These are phyloP conservation scores for Neurospora terricola DNA, from an alignment of 495 filamentous ascomycete species.

Conservation along the genomic window DNA sequence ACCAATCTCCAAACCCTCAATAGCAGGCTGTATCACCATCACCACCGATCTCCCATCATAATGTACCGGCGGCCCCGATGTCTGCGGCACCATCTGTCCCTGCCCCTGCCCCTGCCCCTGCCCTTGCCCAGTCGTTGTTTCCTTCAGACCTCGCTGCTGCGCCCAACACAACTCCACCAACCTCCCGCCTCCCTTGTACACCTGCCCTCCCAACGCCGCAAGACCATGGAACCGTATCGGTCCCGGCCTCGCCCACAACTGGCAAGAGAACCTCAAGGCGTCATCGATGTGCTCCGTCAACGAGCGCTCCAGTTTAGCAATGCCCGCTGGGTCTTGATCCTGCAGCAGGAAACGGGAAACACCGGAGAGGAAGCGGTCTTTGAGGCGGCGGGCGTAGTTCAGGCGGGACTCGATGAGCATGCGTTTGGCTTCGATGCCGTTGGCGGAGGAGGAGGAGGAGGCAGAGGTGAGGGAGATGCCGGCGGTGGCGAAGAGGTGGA, in stretches of 20 bases:
- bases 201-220: neutral
- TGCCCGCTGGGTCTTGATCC: constrained; percentile 12
- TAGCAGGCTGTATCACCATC: too few relatives aligned
- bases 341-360: constrained; percentile 9
- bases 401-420: constrained; percentile 7
- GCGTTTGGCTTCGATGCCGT: neutral
- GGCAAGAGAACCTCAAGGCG: constrained; percentile 6
- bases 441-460: neutral
- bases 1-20: too few relatives aligned
- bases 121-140: too few relatives aligned
- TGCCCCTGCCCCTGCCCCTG: too few relatives aligned
- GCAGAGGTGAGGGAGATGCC: constrained; percentile 4
- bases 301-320: constrained; percentile 5
- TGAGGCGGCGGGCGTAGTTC: constrained; percentile 8
- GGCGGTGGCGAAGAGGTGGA: constrained; percentile 5
- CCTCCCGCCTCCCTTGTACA: too few relatives aligned
- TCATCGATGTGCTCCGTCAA: constrained; percentile 9
- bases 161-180: too few relatives aligned
- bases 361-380: constrained; percentile 10
- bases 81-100: too few relatives aligned
- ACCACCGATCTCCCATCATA: too few relatives aligned
- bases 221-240: neutral
- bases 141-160: too few relatives aligned
- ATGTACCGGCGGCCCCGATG: too few relatives aligned
- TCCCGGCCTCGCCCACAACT: constrained; percentile 4